phyloP scores from a whole-genome alignment of 306 rosid species.

The Dalbergia oliveri region DNA sequence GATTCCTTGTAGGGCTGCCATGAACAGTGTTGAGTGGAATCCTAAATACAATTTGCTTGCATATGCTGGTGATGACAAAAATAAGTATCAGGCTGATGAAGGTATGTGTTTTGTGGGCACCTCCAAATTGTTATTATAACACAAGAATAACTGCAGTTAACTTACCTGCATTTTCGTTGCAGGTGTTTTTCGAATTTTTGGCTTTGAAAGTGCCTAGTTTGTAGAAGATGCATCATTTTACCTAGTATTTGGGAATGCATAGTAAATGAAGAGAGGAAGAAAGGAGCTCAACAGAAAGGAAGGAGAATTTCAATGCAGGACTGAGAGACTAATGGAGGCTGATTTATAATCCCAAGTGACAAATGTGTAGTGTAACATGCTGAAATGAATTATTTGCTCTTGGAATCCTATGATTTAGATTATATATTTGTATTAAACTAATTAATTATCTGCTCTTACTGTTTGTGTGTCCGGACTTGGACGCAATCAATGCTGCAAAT shows the following conservation, averaged over 20 bases:
- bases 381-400: background rate
- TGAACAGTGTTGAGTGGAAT: constrained; percentile 99
- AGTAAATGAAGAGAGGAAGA: background rate
- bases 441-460: background rate
- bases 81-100: constrained; percentile 96
- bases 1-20: constrained; percentile 95
- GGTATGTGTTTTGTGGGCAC: constrained; percentile 50
- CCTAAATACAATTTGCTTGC: constrained; percentile 92
- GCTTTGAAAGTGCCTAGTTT: constrained; percentile 73
- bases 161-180: constrained; percentile 51
- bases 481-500: too few relatives aligned
- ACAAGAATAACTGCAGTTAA: constrained; percentile 28
- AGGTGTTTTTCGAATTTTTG: constrained; percentile 93
- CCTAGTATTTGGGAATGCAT: background rate
- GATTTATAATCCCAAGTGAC: constrained; percentile 25
- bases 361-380: background rate
- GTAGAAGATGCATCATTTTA: background rate
- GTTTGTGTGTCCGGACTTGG: too few relatives aligned
- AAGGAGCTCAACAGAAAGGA: constrained; percentile 9
- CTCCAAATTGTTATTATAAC: background rate
- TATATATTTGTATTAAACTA: background rate
- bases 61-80: constrained; percentile 98
- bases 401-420: constrained; percentile 3
- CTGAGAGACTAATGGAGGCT: constrained; percentile 1
- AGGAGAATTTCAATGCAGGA: too few relatives aligned